These are phyloP conservation scores for Lachnellula hyalina DNA, from an alignment of 2,329 filamentous ascomycete genomes.

Conservation along the genomic window DNA sequence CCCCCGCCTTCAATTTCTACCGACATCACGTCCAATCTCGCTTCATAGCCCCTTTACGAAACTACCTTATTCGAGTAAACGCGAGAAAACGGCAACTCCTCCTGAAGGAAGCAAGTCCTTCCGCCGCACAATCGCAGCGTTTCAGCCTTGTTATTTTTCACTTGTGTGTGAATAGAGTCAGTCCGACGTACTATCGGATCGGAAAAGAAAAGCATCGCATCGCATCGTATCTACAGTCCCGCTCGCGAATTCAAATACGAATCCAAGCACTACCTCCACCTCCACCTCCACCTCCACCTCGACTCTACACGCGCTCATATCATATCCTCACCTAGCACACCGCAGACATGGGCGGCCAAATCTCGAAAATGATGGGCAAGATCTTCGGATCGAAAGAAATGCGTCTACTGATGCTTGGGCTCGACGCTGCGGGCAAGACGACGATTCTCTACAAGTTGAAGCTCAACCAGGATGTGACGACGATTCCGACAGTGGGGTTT, in stretches of 20 bases:
- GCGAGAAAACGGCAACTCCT: no score
- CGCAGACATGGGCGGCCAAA: constrained; percentile 77
- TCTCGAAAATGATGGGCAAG: constrained; percentile 97
- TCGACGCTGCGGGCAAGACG: constrained; percentile 97
- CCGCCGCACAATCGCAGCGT: no score
- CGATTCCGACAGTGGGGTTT: constrained; percentile 97
- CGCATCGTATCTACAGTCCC: no score
- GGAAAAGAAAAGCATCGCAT: no score
- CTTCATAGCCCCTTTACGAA: no score
- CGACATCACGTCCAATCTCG: neutral
- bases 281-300: neutral
- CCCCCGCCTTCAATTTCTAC: neutral
- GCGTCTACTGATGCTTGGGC: constrained; percentile 94
- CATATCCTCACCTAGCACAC: constrained; percentile 4
- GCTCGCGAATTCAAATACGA: no score
- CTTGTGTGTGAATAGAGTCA: no score
- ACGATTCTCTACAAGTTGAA: constrained; percentile 99
- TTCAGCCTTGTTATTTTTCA: no score
- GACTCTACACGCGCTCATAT: neutral
- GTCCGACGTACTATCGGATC: no score
- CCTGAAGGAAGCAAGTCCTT: no score
- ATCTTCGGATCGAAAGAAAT: constrained; percentile 99
- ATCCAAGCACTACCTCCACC: neutral
- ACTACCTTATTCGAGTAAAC: no score
- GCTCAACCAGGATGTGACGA: constrained; percentile 95